A percentile compares a stretch with the other conserved stretches of the same genome.
These are phyloP conservation scores for Marchantia paleacea DNA, from an alignment of 225 moss, liverwort and hornwort genomes.

Conservation along the genomic window DNA sequence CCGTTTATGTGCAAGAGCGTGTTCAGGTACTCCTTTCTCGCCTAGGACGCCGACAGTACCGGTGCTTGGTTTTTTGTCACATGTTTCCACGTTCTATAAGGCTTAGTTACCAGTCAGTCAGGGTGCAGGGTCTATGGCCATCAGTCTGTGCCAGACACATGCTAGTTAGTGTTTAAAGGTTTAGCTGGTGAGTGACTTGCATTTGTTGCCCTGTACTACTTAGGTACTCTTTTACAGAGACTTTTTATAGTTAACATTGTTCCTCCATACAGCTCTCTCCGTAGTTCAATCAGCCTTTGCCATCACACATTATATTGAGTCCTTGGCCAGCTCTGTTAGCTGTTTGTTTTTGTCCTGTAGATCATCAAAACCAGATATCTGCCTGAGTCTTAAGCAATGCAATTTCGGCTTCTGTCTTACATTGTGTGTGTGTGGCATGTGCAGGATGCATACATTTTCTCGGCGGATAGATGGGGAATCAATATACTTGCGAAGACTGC, in stretches of 20 bases:
- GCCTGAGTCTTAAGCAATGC: too few relatives aligned
- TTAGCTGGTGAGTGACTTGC: not conserved
- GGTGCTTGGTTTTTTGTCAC: not conserved
- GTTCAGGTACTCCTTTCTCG: constrained; percentile 43
- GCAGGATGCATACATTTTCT: constrained; percentile 82
- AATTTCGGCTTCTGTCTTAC: too few relatives aligned
- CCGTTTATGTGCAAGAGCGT: constrained; percentile 86
- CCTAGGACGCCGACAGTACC: not conserved
- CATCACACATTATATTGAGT: not conserved
- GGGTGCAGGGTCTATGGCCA: too few relatives aligned
- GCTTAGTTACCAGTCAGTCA: not conserved
- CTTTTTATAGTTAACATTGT: too few relatives aligned
- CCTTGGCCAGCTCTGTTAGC: not conserved
- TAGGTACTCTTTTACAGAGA: too few relatives aligned
- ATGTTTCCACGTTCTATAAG: too few relatives aligned
- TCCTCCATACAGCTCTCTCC: not conserved
- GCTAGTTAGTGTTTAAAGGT: too few relatives aligned
- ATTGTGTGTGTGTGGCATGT: not conserved
- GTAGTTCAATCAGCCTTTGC: not conserved
- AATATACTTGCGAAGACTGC: constrained; percentile 68
- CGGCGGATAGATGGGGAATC: constrained; percentile 88
- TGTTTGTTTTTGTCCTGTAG: not conserved
- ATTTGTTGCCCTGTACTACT: too few relatives aligned
- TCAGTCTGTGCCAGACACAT: too few relatives aligned
- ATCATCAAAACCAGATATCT: not conserved